Evolutionary conservation across 2,329 filamentous ascomycete genomes (phyloP), one percentile per base, ranked within the genome.

Genomic region (Alternaria ventricosa): DNA sequence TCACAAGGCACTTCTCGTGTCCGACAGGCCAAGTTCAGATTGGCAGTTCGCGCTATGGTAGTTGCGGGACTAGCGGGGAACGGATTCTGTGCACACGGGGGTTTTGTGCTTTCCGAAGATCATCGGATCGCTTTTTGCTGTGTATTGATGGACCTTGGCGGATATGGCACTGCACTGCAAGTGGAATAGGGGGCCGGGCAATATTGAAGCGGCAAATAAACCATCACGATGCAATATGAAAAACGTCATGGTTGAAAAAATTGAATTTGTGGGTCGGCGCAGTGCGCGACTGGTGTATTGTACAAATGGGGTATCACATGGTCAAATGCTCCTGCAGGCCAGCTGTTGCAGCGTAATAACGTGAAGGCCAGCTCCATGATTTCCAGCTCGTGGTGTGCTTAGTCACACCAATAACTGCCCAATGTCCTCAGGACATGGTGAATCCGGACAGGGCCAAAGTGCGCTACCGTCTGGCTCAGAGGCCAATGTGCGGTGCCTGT

Each of bases 231-330:
- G 45, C 33, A 54, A 15, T 46, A 12, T 33, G 45, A 6, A 15
- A 25, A 44, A 23, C 27, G 4, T n/a, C n/a, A n/a, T 55, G 55
- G n/a, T 27, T 43, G n/a, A 18, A 55, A 51, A 28, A 23, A 28
- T 23, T 3, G n/a, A 41, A 30, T 57, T 43, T 49, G 13, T n/a
- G 44, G n/a, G 13, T 55, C 25, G 44, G 28, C 41, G 30, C 27
- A 10, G 13, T 41, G 28, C 22, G 54, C 27, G 41, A 58, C 43
- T 56, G 51, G 15, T 55, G 49, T 63, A 57, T 11, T 25, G 22
- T 58, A 58, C 49, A 55, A 10, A 23, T 33, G 63, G 65, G 65
- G 63, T 66, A 63, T 58, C 60, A 30, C 50, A 20, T 53, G 44
- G 28, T 57, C 53, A 23, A 12, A 27, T 55, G 20, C 13, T 22